Evolutionary conservation across 768 basidiomycete genomes (phyloP).

Genomic region (Tulasnella sp.): DNA sequence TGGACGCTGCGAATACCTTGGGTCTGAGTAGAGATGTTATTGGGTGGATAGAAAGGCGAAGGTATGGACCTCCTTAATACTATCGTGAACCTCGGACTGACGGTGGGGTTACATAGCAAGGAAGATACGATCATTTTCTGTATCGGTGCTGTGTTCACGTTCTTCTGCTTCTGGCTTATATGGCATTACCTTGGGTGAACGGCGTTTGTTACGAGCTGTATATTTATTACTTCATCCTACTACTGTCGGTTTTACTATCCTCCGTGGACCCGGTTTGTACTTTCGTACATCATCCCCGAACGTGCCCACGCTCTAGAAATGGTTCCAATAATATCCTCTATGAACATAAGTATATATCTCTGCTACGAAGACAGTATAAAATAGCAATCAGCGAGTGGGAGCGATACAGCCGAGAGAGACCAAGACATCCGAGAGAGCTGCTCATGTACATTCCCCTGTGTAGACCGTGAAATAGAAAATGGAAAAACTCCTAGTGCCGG

Average conservation of each 20-base stretch:
- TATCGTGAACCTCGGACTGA: neutral
- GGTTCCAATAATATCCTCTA: neutral
- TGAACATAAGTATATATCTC: neutral
- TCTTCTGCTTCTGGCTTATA: constrained; percentile 89
- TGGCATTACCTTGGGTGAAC: constrained; percentile 75
- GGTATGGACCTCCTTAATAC: constrained; percentile 46
- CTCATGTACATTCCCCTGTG: neutral
- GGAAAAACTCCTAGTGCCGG: neutral
- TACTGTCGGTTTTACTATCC: neutral
- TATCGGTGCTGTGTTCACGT: constrained; percentile 75
- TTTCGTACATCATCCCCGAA: neutral
- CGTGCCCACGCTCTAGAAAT: too few species aligned
- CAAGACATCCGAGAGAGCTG: neutral
- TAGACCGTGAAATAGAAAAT: neutral
- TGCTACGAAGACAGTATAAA: neutral
- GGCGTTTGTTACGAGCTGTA: neutral
- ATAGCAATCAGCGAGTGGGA: neutral
- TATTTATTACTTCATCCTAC: constrained; percentile 10
- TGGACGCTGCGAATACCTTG: constrained; percentile 89
- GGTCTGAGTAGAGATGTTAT: constrained; percentile 92
- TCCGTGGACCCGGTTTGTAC: neutral
- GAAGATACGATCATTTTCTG: constrained; percentile 95
- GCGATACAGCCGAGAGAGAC: neutral
- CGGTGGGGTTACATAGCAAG: constrained; percentile 46
- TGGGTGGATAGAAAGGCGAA: constrained; percentile 92